phyloP scores from a whole-genome alignment of 345 rosid genomes.

The Alliaria petiolata region DNA sequence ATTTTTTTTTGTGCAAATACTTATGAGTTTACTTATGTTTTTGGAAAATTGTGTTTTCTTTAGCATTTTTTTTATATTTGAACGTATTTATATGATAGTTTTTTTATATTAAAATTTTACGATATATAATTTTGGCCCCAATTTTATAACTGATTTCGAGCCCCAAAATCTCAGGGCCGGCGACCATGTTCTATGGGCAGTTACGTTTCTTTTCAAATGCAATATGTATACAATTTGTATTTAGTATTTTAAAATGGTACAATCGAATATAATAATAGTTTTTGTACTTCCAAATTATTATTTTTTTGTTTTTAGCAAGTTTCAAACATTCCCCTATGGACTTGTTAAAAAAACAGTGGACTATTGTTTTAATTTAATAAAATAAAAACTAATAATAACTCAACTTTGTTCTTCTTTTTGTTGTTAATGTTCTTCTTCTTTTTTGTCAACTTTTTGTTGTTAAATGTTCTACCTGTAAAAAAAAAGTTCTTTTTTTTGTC shows the following conservation, averaged over 20 bases:
- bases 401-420: not conserved
- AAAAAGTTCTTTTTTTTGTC: no score
- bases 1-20: no score
- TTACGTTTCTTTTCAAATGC: not conserved
- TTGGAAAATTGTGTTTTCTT: no score
- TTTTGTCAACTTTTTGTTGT: no score
- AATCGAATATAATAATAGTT: not conserved
- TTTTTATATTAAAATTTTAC: no score
- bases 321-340: not conserved
- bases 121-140: no score
- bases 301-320: not conserved
- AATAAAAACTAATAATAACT: not conserved
- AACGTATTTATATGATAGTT: no score
- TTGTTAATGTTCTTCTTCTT: not conserved
- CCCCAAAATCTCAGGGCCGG: no score
- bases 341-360: conserved; percentile 17
- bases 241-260: not conserved
- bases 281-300: not conserved
- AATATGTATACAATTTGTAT: not conserved
- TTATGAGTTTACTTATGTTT: no score
- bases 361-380: not conserved
- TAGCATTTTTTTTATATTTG: no score
- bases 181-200: not conserved
- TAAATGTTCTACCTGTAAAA: no score
- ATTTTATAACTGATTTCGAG: no score